These are phyloP conservation scores for Cutaneotrichosporon dermatis DNA, from an alignment of 1,284 basidiomycete genomes.

Conservation along the genomic window DNA sequence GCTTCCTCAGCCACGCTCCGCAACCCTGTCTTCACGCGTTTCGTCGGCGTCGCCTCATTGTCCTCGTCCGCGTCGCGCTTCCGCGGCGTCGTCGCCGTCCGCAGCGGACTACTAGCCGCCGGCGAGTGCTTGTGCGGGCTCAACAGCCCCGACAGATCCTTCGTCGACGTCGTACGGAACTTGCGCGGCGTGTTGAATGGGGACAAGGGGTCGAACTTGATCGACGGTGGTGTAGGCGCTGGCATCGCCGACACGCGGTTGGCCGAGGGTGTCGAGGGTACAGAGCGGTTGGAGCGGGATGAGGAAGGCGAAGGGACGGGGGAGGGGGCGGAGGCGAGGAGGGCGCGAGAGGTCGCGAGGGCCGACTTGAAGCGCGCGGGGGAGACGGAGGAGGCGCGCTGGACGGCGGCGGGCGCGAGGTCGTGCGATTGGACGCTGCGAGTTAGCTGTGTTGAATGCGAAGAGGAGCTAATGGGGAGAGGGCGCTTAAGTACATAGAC, in stretches of 20 bases:
- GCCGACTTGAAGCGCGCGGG: constrained; percentile 38
- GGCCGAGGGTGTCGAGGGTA: neutral
- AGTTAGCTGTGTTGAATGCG: neutral
- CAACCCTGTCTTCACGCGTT: neutral
- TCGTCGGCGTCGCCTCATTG: constrained; percentile 10
- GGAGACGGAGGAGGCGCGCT: constrained; percentile 41
- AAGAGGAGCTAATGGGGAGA: neutral
- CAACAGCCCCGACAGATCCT: constrained; percentile 30
- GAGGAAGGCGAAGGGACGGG: neutral
- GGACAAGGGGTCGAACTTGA: neutral
- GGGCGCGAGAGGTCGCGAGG: constrained; percentile 22
- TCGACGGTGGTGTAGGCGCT: neutral
- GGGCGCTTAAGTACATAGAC: too few relatives aligned
- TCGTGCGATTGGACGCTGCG: constrained; percentile 38
- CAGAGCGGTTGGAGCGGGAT: neutral
- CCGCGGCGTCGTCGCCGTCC: constrained; percentile 1
- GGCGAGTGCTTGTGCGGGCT: constrained; percentile 21
- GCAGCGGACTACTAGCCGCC: constrained; percentile 18
- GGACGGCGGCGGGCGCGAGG: constrained; percentile 30
- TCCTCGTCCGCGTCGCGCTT: constrained; percentile 8
- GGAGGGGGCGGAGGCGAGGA: constrained; percentile 19
- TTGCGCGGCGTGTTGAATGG: constrained; percentile 31
- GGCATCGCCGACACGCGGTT: constrained; percentile 1
- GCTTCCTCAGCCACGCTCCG: too few relatives aligned
- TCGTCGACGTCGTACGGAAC: constrained; percentile 28